phyloP scores from a whole-genome alignment of 257 asterid genomes.

The Ehretia macrophylla region DNA sequence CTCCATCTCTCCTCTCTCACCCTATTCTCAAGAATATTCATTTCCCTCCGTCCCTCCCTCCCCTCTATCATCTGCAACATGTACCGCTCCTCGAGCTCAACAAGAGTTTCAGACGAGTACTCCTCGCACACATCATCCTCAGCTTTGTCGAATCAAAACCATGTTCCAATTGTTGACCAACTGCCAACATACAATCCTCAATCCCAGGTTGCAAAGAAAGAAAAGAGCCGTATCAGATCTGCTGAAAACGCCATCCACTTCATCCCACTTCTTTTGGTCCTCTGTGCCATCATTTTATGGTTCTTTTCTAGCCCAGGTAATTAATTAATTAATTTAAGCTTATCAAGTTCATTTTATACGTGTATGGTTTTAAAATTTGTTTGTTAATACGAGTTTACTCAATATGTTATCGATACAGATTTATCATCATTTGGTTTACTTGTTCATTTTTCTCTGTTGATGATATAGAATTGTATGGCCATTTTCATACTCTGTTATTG shows the following conservation, averaged over 20 bases:
- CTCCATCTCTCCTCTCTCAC: too few relatives aligned
- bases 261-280: constrained; percentile 52
- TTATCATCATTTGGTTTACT: too few relatives aligned
- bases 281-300: constrained; percentile 65
- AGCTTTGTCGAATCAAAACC: constrained; percentile 18
- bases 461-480: too few relatives aligned
- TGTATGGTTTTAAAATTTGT: neutral
- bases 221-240: constrained; percentile 56
- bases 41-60: too few relatives aligned
- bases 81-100: constrained; percentile 59
- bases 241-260: constrained; percentile 67
- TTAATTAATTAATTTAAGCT: neutral
- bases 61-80: too few relatives aligned
- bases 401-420: too few relatives aligned
- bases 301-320: constrained; percentile 62
- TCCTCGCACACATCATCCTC: constrained; percentile 24
- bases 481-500: too few relatives aligned
- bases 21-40: too few relatives aligned
- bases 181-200: constrained; percentile 55
- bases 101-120: constrained; percentile 65
- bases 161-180: constrained; percentile 9
- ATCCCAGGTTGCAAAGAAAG: constrained; percentile 52
- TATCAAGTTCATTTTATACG: neutral
- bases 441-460: too few relatives aligned
- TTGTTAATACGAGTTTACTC: too few relatives aligned